Evolutionary conservation across 345 rosid genomes (phyloP).

Genomic region (Citrus unshiu): DNA sequence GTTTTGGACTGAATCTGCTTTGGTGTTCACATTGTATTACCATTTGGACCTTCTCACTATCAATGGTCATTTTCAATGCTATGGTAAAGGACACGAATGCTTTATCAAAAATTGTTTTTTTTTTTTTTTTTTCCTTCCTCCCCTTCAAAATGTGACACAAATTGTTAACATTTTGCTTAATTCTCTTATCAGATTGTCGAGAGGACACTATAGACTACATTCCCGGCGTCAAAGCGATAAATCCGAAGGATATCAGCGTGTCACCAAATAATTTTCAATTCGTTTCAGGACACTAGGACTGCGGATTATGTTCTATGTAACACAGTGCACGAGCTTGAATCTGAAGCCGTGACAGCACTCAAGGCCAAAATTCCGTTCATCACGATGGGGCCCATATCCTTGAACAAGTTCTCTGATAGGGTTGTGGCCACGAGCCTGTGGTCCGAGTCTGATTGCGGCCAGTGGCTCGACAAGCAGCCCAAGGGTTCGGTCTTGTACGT

Average conservation of each 20-base stretch:
- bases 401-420: constrained; percentile 25
- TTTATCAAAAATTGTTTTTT: not conserved
- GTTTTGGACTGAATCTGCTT: constrained; percentile 69
- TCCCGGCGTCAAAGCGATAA: constrained; percentile 51
- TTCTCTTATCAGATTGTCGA: constrained; percentile 34
- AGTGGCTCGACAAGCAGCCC: constrained; percentile 44
- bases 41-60: constrained; percentile 50
- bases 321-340: constrained; percentile 58
- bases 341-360: constrained; percentile 39
- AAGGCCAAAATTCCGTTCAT: constrained; percentile 39
- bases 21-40: constrained; percentile 51
- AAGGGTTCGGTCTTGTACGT: constrained; percentile 46
- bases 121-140: not conserved
- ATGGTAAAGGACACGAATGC: constrained; percentile 18
- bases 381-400: constrained; percentile 62
- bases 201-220: constrained; percentile 52
- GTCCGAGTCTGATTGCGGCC: constrained; percentile 57
- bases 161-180: too few species aligned
- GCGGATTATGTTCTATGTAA: constrained; percentile 63
- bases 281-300: constrained; percentile 42
- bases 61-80: constrained; percentile 53
- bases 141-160: not conserved
- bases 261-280: constrained; percentile 41
- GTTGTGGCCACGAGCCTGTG: constrained; percentile 59
- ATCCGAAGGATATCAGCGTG: constrained; percentile 46